Conservation (phyloP, 1,139 yeast species). For the Geotrichum citri-aurantii region DNA sequence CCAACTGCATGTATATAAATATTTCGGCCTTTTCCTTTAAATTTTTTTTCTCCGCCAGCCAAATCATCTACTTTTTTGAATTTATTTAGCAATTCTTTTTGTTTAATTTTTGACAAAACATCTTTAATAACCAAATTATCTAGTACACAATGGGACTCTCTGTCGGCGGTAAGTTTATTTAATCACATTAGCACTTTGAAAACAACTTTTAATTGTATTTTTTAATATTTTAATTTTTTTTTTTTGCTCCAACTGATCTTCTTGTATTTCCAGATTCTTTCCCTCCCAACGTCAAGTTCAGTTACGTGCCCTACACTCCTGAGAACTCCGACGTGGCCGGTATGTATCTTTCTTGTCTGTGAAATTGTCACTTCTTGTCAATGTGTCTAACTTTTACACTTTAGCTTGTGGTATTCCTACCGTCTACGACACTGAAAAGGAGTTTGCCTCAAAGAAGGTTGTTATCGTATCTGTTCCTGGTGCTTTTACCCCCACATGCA, state of each 20-base stretch:
- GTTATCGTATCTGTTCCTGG: conserved; percentile 83
- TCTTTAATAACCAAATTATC: neutral
- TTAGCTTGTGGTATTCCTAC: conserved; percentile 51
- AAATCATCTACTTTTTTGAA: too few species aligned
- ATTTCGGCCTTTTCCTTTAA: neutral
- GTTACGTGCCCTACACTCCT: conserved; percentile 52
- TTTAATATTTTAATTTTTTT: neutral
- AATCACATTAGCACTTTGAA: neutral
- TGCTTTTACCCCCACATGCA: conserved; percentile 88
- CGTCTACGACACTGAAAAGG: conserved; percentile 46
- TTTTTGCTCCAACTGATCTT: neutral
- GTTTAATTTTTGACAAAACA: too few species aligned
- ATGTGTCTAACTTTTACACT: conserved; percentile 43
- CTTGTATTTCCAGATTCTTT: conserved; percentile 36
- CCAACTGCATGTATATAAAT: neutral
- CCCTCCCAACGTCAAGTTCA: conserved; percentile 50
- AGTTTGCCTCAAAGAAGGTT: conserved; percentile 48
- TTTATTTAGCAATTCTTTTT: too few species aligned
- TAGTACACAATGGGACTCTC: conserved; percentile 10
- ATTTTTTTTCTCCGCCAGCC: neutral
- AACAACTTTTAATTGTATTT: too few species aligned
- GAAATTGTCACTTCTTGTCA: conserved; percentile 32
- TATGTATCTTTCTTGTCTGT: conserved; percentile 52
- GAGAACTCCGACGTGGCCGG: conserved; percentile 40
- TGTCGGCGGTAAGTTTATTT: conserved; percentile 16